A percentile compares a stretch with the other conserved stretches of the same genome.
Evolutionary conservation across 2,329 filamentous ascomycete species (phyloP).

Genomic region (Niveomyces coronatus): DNA sequence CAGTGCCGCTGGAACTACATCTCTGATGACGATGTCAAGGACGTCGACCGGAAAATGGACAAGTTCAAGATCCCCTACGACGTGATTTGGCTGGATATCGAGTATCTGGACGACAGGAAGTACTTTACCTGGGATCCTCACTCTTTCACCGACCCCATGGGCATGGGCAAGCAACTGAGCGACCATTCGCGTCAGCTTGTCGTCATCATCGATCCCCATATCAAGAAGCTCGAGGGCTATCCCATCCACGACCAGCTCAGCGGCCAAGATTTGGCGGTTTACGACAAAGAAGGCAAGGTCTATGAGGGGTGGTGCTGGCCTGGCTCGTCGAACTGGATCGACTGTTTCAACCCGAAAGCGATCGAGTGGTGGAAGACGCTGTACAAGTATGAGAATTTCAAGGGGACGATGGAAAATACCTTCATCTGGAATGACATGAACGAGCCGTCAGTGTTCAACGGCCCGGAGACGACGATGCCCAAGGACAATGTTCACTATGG

Average conservation of each 20-base stretch:
- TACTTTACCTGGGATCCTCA: constrained; percentile 96
- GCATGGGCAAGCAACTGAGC: constrained; percentile 83
- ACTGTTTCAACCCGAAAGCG: constrained; percentile 89
- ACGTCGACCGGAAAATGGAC: constrained; percentile 94
- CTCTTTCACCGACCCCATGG: constrained; percentile 74
- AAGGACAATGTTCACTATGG: constrained; percentile 92
- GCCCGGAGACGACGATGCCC: constrained; percentile 95
- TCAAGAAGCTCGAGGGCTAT: constrained; percentile 84
- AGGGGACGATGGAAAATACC: constrained; percentile 74
- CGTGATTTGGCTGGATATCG: constrained; percentile 97
- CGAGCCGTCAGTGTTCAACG: constrained; percentile 97
- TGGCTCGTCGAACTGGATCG: constrained; percentile 91
- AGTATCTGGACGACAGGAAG: constrained; percentile 93
- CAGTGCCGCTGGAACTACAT: constrained; percentile 99
- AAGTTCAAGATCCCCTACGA: constrained; percentile 94
- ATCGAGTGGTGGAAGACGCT: constrained; percentile 83
- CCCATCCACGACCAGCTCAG: constrained; percentile 69
- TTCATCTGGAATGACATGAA: constrained; percentile 99
- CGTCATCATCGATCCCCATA: constrained; percentile 91
- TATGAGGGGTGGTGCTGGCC: constrained; percentile 99
- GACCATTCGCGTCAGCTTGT: constrained; percentile 82
- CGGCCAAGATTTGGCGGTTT: constrained; percentile 70
- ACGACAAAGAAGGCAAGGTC: constrained; percentile 79
- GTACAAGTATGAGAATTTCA: constrained; percentile 82
- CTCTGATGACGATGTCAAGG: constrained; percentile 91